Evolutionary conservation across 108 stramenopile species (phyloP), one percentile per base, ranked within the genome.

Genomic region (Stephanodiscus minutulus): DNA sequence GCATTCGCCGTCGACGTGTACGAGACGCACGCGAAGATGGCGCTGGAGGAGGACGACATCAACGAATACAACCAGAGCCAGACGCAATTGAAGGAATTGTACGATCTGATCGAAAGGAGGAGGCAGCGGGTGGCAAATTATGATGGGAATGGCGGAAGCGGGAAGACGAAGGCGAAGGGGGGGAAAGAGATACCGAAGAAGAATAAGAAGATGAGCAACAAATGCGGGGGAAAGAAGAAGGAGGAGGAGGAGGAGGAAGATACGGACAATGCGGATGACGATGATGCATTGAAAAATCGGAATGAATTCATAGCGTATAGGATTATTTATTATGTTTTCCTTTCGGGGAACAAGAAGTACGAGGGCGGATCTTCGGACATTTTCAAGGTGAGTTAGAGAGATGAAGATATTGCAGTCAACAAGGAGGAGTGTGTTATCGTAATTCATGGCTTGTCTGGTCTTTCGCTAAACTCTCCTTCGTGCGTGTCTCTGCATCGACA

Each of bases 51-150:
- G 55, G 88, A 86, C 37, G 92, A 93, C 65, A 41, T 94, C 59
- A 91, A 92, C 57, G 93, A 95, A 66, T 97, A 87, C 76, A 98
- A 98, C 71, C 97, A 97, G 68, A 96, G 96, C 69, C 96, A 97
- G 75, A 98, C 98, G 11, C 97, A 98, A 60, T 77, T 93, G 33
- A 86, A 87, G 59, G 85, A 89, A 41, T 70, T 93, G 55, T 93
- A 93, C 61, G 64, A 80, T 64, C 64, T 33, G 31, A 65, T 74
- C 66, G 27, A 36, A 2, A 20, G 47, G 31, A 21, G 20, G 25
- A 49, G 21, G 25, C 33, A 50, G 48, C 35, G 41, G 63, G 3
- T 0, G 63, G 1, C 5, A 7, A 43, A 43, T 27, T 1, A 7
- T 36, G 5, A 25, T 25, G 54, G 24, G 9, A 25, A 25, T 25